phyloP scores from a whole-genome alignment of 2,329 filamentous ascomycete species.

The Pyrenochaeta sp. region DNA sequence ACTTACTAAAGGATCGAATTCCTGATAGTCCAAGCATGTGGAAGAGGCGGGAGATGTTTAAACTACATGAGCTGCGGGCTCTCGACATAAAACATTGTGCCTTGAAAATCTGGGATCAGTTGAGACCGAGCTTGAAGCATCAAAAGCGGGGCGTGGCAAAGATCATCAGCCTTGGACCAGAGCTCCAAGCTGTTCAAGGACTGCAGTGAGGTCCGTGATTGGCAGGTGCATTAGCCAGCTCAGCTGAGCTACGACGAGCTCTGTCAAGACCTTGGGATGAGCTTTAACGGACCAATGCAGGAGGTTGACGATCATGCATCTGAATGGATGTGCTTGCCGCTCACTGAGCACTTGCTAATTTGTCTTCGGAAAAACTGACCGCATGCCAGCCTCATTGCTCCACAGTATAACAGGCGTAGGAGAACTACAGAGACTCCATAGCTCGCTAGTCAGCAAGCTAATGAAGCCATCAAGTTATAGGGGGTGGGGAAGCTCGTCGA shows the following conservation, averaged over 20 bases:
- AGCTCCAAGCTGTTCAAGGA: slow-evolving; percentile 1
- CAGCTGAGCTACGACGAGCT: slow-evolving; percentile 16
- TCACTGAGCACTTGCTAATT: not conserved
- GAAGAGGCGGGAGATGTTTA: slow-evolving; percentile 9
- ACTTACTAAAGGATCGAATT: slow-evolving; percentile 27
- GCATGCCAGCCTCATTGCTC: slow-evolving; percentile 6
- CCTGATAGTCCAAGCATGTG: slow-evolving; percentile 33
- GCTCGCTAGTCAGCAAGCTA: slow-evolving; percentile 1
- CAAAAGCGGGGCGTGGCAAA: slow-evolving; percentile 23
- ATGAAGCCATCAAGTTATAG: not conserved
- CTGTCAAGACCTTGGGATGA: not conserved
- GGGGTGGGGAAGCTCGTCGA: slow-evolving; percentile 3
- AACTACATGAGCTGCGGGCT: slow-evolving; percentile 1
- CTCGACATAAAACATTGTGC: slow-evolving; percentile 14
- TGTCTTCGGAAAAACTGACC: slow-evolving; percentile 3
- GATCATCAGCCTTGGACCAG: slow-evolving; percentile 15
- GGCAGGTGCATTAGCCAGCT: slow-evolving; percentile 14
- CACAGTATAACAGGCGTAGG: not conserved
- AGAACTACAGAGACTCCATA: slow-evolving; percentile 2
- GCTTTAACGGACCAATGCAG: slow-evolving; percentile 6
- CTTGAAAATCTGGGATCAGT: slow-evolving; percentile 10
- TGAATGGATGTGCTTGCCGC: not conserved
- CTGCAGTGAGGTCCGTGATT: slow-evolving; percentile 2
- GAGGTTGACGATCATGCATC: slow-evolving; percentile 17
- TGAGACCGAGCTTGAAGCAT: slow-evolving; percentile 10